phyloP scores from a whole-genome alignment of 306 rosid species.

The Crataegus laevigata region DNA sequence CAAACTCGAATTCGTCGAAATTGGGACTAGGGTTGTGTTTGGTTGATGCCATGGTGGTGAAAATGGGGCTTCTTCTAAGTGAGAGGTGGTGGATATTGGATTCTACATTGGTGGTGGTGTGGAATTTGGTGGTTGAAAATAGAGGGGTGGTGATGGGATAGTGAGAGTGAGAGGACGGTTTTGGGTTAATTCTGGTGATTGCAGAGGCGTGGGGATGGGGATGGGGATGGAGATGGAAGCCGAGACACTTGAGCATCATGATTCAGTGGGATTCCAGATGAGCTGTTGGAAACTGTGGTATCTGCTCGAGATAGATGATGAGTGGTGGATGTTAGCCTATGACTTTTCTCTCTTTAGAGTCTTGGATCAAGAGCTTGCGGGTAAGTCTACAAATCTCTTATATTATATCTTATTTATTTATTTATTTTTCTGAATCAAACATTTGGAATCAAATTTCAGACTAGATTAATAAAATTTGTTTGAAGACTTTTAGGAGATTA shows the following conservation, averaged over 20 bases:
- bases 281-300: not conserved
- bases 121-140: slow-evolving; percentile 1
- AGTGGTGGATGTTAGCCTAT: slow-evolving; percentile 9
- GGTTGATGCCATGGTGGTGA: slow-evolving; percentile 16
- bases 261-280: slow-evolving; percentile 5
- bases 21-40: not conserved
- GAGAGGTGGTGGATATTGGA: not conserved
- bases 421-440: not conserved
- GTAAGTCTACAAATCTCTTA: not conserved
- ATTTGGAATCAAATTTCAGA: not conserved
- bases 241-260: slow-evolving; percentile 34
- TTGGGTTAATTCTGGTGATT: slow-evolving; percentile 6
- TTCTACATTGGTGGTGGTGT: not conserved
- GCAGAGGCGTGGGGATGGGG: slow-evolving; percentile 18
- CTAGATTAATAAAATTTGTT: not conserved
- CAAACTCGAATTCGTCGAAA: slow-evolving; percentile 12
- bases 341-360: not conserved
- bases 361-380: not conserved
- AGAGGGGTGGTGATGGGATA: not conserved
- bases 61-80: slow-evolving; percentile 19
- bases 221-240: slow-evolving; percentile 26
- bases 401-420: not conserved
- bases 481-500: not conserved
- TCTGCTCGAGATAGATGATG: slow-evolving; percentile 16
- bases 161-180: not conserved